Conservation (phyloP, 2,329 filamentous ascomycete genomes). For the Fusarium piperis region DNA sequence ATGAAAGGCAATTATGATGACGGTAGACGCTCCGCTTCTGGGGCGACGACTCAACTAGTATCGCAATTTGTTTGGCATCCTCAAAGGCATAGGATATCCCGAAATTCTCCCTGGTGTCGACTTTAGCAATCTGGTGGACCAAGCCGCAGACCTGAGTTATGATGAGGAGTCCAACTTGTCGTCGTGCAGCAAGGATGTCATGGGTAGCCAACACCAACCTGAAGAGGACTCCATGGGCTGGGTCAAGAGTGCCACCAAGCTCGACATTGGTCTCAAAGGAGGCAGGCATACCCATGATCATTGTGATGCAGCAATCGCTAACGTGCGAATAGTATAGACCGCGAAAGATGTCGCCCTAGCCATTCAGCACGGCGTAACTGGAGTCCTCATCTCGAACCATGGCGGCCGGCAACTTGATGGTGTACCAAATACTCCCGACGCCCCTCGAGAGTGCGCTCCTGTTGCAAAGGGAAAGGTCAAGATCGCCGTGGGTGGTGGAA, state of each 20-base stretch:
- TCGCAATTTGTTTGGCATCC: slow-evolving; percentile 35
- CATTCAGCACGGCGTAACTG: not conserved
- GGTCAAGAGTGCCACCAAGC: not conserved
- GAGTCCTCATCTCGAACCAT: not conserved
- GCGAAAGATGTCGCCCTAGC: not conserved
- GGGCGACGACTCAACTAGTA: slow-evolving; percentile 37
- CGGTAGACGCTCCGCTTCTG: slow-evolving; percentile 39
- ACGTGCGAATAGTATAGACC: not conserved
- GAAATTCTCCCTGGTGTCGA: slow-evolving; percentile 22
- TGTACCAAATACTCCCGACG: not conserved
- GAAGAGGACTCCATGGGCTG: not conserved
- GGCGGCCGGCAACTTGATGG: slow-evolving; percentile 35
- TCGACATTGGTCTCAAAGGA: not conserved
- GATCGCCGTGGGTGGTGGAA: not conserved
- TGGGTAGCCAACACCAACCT: not conserved
- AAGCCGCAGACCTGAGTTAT: not conserved
- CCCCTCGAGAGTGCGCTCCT: not conserved
- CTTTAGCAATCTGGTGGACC: slow-evolving; percentile 7
- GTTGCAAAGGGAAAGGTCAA: not conserved
- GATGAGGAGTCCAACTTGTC: not conserved
- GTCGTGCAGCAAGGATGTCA: not conserved
- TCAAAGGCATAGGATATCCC: slow-evolving; percentile 27
- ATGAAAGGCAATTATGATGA: slow-evolving; percentile 43
- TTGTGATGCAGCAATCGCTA: not conserved
- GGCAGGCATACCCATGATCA: not conserved